Conservation (phyloP, 148 eudicot species). For the Silene latifolia region DNA sequence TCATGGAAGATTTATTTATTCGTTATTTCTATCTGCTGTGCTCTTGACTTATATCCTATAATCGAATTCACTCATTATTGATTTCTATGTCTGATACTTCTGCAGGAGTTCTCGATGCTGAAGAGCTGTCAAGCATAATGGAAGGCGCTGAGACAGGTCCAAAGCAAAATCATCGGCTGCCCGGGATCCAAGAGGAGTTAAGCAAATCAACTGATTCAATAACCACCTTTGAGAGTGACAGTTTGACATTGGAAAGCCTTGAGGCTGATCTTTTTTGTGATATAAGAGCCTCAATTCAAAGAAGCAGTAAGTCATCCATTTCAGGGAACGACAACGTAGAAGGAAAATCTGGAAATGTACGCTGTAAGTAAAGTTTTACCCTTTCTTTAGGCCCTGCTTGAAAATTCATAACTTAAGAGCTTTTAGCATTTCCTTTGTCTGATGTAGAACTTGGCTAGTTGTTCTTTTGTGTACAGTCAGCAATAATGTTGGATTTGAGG, state of each 20-base stretch:
- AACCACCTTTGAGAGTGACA: slow-evolving; percentile 74
- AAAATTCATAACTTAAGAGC: neutral
- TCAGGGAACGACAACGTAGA: slow-evolving; percentile 23
- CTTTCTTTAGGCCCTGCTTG: neutral
- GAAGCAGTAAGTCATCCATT: slow-evolving; percentile 45
- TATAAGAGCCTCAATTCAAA: slow-evolving; percentile 97
- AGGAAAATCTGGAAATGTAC: slow-evolving; percentile 24
- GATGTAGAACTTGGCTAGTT: neutral
- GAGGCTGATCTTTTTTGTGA: slow-evolving; percentile 86
- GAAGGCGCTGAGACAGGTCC: slow-evolving; percentile 45
- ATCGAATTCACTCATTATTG: neutral
- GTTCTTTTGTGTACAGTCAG: neutral
- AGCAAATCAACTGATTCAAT: slow-evolving; percentile 75
- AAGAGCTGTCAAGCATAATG: slow-evolving; percentile 84
- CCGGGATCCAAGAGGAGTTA: slow-evolving; percentile 82
- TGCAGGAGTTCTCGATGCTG: slow-evolving; percentile 87
- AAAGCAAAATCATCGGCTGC: slow-evolving; percentile 38
- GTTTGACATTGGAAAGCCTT: slow-evolving; percentile 60
- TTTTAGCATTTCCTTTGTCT: neutral
- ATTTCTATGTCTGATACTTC: slow-evolving; percentile 12
- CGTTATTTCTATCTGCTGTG: neutral
- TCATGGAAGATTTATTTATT: slow-evolving; percentile 5
- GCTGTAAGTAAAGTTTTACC: slow-evolving; percentile 42
- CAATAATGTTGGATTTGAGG: neutral
- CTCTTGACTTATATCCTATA: slow-evolving; percentile 11